A percentile compares a stretch with the other conserved stretches of the same genome.
Conservation (phyloP, 176 grass and related monocot species). For the Eleusine indica region DNA sequence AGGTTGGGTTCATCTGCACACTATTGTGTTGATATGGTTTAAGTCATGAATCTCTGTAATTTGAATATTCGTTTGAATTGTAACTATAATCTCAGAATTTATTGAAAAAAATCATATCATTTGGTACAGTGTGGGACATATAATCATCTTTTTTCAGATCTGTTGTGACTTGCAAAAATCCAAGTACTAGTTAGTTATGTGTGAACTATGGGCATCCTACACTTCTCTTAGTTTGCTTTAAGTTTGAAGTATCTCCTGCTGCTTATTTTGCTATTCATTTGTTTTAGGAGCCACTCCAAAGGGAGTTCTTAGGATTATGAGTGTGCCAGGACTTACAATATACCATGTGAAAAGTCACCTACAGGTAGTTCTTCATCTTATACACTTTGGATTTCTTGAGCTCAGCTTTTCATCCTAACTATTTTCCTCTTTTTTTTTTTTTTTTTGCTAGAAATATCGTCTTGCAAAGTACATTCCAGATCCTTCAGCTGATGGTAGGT, state of each 20-base stretch:
- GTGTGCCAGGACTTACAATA: slow-evolving; percentile 77
- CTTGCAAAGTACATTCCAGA: slow-evolving; percentile 88
- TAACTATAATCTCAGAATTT: background rate
- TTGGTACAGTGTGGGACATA: background rate
- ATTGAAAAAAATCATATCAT: background rate
- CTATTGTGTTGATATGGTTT: background rate
- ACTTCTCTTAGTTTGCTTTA: background rate
- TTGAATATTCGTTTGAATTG: background rate
- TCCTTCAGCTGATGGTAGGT: slow-evolving; percentile 65
- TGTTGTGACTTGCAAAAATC: background rate
- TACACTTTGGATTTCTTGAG: slow-evolving; percentile 23
- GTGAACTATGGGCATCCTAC: background rate
- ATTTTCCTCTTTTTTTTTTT: background rate
- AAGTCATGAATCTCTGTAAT: background rate
- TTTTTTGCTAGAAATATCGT: slow-evolving; percentile 66
- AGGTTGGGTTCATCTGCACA: background rate
- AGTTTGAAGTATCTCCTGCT: slow-evolving; percentile 1
- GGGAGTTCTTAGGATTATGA: slow-evolving; percentile 79
- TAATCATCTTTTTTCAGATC: background rate
- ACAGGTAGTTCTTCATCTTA: slow-evolving; percentile 55
- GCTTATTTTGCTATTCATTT: slow-evolving; percentile 7
- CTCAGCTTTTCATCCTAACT: background rate
- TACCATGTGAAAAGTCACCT: slow-evolving; percentile 94
- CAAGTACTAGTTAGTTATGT: background rate
- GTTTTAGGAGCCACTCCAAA: slow-evolving; percentile 80